Conservation (phyloP, 306 rosid genomes). For the Vicia sativa region DNA sequence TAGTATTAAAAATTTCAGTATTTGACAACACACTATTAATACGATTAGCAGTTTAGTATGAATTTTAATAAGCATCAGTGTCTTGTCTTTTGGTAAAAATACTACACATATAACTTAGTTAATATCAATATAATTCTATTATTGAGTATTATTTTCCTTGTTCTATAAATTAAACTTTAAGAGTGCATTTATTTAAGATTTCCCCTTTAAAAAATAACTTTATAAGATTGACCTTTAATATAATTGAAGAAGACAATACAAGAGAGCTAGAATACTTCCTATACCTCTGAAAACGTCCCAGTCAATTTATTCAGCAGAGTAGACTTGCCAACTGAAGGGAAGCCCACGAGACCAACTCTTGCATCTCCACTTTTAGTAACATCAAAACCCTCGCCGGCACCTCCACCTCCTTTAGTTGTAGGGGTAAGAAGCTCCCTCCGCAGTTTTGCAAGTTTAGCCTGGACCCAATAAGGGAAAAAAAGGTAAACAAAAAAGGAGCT, state of each 20-base stretch:
- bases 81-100: neutral
- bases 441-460: slow-evolving; percentile 98
- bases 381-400: slow-evolving; percentile 99
- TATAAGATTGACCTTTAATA: neutral
- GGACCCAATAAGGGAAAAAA: slow-evolving; percentile 31
- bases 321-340: slow-evolving; percentile 98
- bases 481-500: neutral
- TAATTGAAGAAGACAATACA: slow-evolving; percentile 20
- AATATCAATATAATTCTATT: neutral
- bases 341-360: slow-evolving; percentile 98
- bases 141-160: neutral
- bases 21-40: neutral
- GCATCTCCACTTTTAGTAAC: slow-evolving; percentile 99
- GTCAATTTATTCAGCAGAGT: slow-evolving; percentile 91
- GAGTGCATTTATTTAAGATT: neutral
- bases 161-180: neutral
- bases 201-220: neutral
- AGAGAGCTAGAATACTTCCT: slow-evolving; percentile 20
- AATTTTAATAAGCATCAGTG: neutral
- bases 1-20: neutral
- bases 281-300: slow-evolving; percentile 98
- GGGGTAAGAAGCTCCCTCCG: slow-evolving; percentile 93
- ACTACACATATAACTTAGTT: neutral
- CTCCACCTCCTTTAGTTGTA: slow-evolving; percentile 85
- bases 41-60: neutral